A percentile compares a stretch with the other conserved stretches of the same genome.
These are phyloP conservation scores for Cordyceps fumosorosea DNA, from an alignment of 2,329 filamentous ascomycete genomes.

Conservation along the genomic window DNA sequence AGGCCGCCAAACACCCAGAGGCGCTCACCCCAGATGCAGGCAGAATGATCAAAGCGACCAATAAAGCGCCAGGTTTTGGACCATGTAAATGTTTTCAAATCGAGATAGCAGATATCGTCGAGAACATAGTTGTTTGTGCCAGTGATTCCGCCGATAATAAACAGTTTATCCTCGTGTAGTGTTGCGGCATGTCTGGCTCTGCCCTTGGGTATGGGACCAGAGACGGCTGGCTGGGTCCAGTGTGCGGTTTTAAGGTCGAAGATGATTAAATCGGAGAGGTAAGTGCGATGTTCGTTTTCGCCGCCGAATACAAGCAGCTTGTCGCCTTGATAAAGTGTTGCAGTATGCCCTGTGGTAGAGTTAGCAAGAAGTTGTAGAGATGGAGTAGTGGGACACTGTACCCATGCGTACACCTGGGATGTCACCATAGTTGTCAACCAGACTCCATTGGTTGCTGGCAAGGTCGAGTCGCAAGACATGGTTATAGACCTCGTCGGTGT, in stretches of 20 bases:
- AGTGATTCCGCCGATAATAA: constrained; percentile 91
- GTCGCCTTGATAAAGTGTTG: constrained; percentile 85
- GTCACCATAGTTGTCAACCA: constrained; percentile 98
- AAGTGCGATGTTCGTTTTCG: constrained; percentile 94
- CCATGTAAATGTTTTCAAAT: constrained; percentile 97
- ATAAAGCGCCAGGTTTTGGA: constrained; percentile 95
- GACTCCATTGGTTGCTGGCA: constrained; percentile 80
- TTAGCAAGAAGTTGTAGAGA: constrained; percentile 12
- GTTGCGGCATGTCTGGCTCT: constrained; percentile 90
- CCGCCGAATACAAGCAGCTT: constrained; percentile 97
- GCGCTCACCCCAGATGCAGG: constrained; percentile 84
- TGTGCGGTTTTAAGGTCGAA: constrained; percentile 91
- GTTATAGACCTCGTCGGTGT: constrained; percentile 98
- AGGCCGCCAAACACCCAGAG: constrained; percentile 97
- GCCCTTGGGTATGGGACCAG: constrained; percentile 79
- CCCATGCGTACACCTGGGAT: constrained; percentile 97
- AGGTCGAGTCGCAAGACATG: constrained; percentile 89
- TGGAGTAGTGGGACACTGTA: constrained; percentile 31
- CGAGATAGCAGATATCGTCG: constrained; percentile 93
- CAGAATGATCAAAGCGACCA: constrained; percentile 87
- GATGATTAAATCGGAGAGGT: constrained; percentile 90
- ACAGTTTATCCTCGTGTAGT: constrained; percentile 92
- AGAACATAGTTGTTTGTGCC: constrained; percentile 87
- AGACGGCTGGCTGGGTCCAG: constrained; percentile 88
- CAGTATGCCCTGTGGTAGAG: constrained; percentile 69